Base-by-base conservation (phyloP, 2,329 filamentous ascomycete species). In the Fonsecaea nubica region DNA sequence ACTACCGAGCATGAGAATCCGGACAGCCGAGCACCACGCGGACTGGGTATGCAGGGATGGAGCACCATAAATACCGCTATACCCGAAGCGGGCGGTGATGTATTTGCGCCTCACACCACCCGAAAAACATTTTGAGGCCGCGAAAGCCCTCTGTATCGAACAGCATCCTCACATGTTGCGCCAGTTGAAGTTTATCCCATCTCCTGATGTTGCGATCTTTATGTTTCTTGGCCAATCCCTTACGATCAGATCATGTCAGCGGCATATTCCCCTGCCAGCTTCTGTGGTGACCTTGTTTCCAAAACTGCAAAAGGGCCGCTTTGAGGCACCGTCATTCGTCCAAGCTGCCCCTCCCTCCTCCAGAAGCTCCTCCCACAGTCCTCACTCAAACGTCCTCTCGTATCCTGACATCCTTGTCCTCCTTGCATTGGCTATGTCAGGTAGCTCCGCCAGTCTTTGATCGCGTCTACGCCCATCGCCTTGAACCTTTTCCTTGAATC, bases 201-300 rank as follows among this genome's bases (percentile, higher is more conserved):
- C 45, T 50, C 45, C 45, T 50, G 45, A 50, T 50, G 18, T 48
- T 48, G 42, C n/a, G n/a, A 36, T 7, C 35, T 36, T 42, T 15
- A 42, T 13, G 5, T 50, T 25, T 13, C 45, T 50, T 50, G 45
- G 45, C 45, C 45, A 12, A 12, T 50, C 45, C 45, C 9, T 50
- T 50, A 50, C 45, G 18, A 50, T 50, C 45, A 50, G 18, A 50
- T 50, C 45, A 50, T 50, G 45, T 50, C 45, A 50, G 45, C 45
- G 45, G 45, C 45, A 50, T 15, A 2, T 50, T 8, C 45, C 45
- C 45, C 25, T 50, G 38, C n/a, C 5, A 25, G 25, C 25, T 25
- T 25, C 25, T 25, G 25, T 25, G 25, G 25, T 25, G 25, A 25
- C 25, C 25, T 25, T 2, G 25, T 25, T 25, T 25, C 25, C 25